Percentiles rank a stretch among this genome's conserved stretches.
Evolutionary conservation across 2,329 filamentous ascomycete genomes (phyloP).

Genomic region (Pyricularia sp.): DNA sequence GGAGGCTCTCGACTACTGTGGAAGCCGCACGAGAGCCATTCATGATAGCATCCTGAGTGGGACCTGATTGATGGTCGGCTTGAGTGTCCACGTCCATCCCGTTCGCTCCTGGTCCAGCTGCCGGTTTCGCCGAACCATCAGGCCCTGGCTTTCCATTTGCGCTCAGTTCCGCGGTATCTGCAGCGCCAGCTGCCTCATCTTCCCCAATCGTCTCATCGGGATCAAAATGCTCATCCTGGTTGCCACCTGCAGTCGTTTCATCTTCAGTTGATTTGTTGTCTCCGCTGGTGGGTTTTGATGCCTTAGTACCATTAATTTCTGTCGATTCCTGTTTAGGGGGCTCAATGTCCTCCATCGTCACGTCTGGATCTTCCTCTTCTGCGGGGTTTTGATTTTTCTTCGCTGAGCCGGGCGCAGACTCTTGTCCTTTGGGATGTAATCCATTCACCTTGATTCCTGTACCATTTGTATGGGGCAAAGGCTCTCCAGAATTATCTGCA

Average conservation of each 20-base stretch:
- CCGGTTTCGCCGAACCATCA: not conserved
- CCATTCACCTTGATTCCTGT: not conserved
- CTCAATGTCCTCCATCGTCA: conserved; percentile 4
- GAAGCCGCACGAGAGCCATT: not conserved
- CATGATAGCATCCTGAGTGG: not conserved
- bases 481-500: not conserved
- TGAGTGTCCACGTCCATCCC: not conserved
- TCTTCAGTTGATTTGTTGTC: not conserved
- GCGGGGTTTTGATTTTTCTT: not conserved
- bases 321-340: not conserved
- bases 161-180: not conserved
- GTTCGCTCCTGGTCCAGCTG: not conserved
- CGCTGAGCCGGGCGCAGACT: not conserved
- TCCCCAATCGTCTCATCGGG: not conserved
- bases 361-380: conserved; percentile 1
- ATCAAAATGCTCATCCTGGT: not conserved
- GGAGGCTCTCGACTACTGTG: conserved; percentile 7
- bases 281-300: not conserved
- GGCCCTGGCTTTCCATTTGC: not conserved
- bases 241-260: not conserved
- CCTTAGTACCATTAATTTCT: not conserved
- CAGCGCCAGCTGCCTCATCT: not conserved
- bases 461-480: not conserved
- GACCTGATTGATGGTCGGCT: not conserved
- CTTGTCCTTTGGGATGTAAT: not conserved